Base-by-base conservation (phyloP, 2,329 filamentous ascomycete species). In the Colletotrichum gloeosporioides region DNA sequence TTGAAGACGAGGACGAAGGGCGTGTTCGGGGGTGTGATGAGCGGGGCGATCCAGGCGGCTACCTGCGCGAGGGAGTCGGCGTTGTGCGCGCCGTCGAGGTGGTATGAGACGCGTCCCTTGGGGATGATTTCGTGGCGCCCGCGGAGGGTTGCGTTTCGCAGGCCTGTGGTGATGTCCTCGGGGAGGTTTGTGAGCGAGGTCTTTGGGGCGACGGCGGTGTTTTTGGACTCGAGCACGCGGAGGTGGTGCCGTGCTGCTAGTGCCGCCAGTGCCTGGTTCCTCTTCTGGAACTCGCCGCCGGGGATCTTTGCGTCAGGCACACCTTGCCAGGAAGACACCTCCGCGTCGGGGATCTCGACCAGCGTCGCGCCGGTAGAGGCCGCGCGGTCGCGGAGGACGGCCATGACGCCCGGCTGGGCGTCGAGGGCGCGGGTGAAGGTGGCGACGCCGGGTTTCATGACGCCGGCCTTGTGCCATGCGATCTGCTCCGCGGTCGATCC, bases 31-130 rank as follows among this genome's bases (percentile, higher is more conserved):
- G 84, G 83, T 3, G 13, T 10, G 27, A 69, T 10, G 9, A 69
- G n/a, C 32, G 64, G 59, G 4, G 92, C 91, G 81, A 98, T 99
- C 96, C 96, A 98, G 77, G 91, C 90, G 1, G 93, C 93, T 6
- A 95, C 95, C 78, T 95, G 90, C 78, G 94, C 91, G 71, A 99
- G 93, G 82, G 96, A 98, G 82, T 99, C 96, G 5, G 94, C 89
- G 0, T 96, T 99, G 84, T 99, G 97, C 4, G 96, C 97, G 10
- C 97, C 96, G 82, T 99, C 97, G 25, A 99, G 91, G 81, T 96
- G 94, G 96, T 96, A 99, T 18, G 89, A 89, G 7, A 98, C 87
- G 3, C 82, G 81, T 4, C 87, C 88, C 77, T 92, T 90, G 5
- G 84, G 79, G 80, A 90, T 91, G 55, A 89, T 86, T 78, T 93